phyloP scores from a whole-genome alignment of 805 yeast species.

The Kodamaea jinghongensis region DNA sequence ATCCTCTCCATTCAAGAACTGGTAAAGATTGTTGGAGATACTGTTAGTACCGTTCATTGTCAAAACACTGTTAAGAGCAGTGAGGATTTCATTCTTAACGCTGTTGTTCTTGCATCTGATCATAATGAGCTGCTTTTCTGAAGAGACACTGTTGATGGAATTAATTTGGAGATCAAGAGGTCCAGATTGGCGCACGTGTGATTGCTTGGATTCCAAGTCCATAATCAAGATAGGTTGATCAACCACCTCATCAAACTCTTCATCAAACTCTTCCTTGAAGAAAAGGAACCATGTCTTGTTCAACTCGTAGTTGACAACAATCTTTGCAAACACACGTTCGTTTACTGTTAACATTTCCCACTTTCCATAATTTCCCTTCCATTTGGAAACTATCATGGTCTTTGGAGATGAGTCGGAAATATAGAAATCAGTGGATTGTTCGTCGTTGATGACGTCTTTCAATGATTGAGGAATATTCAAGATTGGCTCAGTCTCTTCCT shows the following conservation, averaged over 20 bases:
- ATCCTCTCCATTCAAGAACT: neutral
- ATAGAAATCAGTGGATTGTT: slow-evolving; percentile 36
- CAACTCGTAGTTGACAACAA: slow-evolving; percentile 36
- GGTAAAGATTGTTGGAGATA: neutral
- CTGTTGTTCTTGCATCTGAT: slow-evolving; percentile 32
- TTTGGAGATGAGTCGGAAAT: slow-evolving; percentile 34
- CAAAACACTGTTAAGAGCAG: slow-evolving; percentile 27
- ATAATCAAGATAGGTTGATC: slow-evolving; percentile 38
- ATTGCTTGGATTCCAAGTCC: slow-evolving; percentile 22
- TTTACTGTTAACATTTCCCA: slow-evolving; percentile 44
- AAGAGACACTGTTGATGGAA: slow-evolving; percentile 30
- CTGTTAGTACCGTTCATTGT: slow-evolving; percentile 18
- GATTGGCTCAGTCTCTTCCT: slow-evolving; percentile 14
- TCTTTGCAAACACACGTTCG: slow-evolving; percentile 35
- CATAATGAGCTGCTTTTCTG: slow-evolving; percentile 27
- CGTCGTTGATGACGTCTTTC: slow-evolving; percentile 38
- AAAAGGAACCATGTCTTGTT: slow-evolving; percentile 37
- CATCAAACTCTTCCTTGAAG: slow-evolving; percentile 40
- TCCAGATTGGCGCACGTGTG: slow-evolving; percentile 31
- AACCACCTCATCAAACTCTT: slow-evolving; percentile 24
- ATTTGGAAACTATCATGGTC: slow-evolving; percentile 38
- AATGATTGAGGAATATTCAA: slow-evolving; percentile 35
- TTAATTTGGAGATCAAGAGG: slow-evolving; percentile 40
- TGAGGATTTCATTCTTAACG: slow-evolving; percentile 22
- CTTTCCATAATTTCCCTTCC: slow-evolving; percentile 41